These are phyloP conservation scores for Porodaedalea pini DNA, from an alignment of 1,284 basidiomycete species.

Conservation along the genomic window DNA sequence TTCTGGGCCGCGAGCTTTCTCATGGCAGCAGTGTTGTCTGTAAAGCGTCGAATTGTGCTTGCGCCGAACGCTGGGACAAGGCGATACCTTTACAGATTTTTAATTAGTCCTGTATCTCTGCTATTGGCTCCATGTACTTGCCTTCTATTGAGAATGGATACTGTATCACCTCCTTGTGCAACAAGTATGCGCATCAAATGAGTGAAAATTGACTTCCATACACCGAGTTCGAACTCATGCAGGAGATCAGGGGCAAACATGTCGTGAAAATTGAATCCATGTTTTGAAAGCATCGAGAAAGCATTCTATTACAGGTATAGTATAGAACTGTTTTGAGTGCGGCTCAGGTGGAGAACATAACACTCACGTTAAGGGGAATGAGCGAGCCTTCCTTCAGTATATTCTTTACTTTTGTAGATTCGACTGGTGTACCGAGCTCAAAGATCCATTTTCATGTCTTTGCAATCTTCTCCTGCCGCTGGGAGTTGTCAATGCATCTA, in stretches of 20 bases:
- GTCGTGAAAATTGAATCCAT: conserved; percentile 22
- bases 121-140: neutral
- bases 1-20: conserved; percentile 34
- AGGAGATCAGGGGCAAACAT: conserved; percentile 27
- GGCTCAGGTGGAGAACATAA: conserved; percentile 12
- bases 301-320: conserved; percentile 24
- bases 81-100: conserved; percentile 26
- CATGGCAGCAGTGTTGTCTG: conserved; percentile 30
- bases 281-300: conserved; percentile 23
- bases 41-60: conserved; percentile 32
- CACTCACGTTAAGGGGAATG: conserved; percentile 21
- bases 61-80: conserved; percentile 31
- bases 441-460: conserved; percentile 22
- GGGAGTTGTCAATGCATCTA: neutral
- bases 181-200: conserved; percentile 28
- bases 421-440: conserved; percentile 17
- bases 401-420: conserved; percentile 11
- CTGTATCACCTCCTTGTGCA: neutral
- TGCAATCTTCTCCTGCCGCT: conserved; percentile 15
- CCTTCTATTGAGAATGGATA: neutral
- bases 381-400: conserved; percentile 18
- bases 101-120: conserved; percentile 20
- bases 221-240: conserved; percentile 30
- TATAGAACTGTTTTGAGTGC: conserved; percentile 13
- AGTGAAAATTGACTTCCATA: conserved; percentile 29